These are phyloP conservation scores for Gracilaria caudata DNA, from an alignment of 23 red algal species.

Conservation along the genomic window DNA sequence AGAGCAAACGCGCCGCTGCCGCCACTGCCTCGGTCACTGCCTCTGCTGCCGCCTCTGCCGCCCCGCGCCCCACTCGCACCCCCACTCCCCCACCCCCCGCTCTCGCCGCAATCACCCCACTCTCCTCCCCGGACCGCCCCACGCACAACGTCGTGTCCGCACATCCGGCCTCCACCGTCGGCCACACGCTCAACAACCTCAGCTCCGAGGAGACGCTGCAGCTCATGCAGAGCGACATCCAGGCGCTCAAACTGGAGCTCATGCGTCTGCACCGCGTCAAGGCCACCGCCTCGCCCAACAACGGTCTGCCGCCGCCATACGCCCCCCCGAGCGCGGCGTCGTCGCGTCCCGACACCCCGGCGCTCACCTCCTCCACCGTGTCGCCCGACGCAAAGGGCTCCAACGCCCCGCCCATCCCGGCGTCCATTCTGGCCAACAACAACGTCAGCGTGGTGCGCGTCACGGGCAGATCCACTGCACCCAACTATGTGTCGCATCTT, in stretches of 20 bases:
- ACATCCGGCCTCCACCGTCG: not conserved
- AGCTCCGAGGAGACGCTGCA: slow-evolving; percentile 68
- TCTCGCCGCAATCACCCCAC: slow-evolving; percentile 10
- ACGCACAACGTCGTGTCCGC: not conserved
- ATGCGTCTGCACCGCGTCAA: slow-evolving; percentile 70
- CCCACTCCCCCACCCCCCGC: not conserved
- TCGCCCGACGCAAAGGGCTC: slow-evolving; percentile 18
- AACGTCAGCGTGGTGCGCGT: slow-evolving; percentile 62
- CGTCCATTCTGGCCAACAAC: slow-evolving; percentile 53
- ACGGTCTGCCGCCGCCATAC: not conserved
- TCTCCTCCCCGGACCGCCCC: not conserved
- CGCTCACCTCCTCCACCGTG: slow-evolving; percentile 23
- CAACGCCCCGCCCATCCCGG: slow-evolving; percentile 44
- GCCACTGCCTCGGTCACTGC: not conserved
- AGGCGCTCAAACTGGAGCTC: slow-evolving; percentile 76
- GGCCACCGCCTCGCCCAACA: not conserved
- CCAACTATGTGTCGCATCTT: slow-evolving; percentile 63
- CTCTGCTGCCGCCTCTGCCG: not conserved
- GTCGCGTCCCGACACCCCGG: not conserved
- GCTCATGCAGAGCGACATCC: slow-evolving; percentile 76
- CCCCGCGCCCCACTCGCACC: not conserved
- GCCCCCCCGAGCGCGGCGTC: not conserved
- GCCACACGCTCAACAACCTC: slow-evolving; percentile 29
- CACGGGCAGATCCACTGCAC: slow-evolving; percentile 51
- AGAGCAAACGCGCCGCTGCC: slow-evolving; percentile 35